Conservation (phyloP, 208 protist genomes). For the Crithidia expoeki region DNA sequence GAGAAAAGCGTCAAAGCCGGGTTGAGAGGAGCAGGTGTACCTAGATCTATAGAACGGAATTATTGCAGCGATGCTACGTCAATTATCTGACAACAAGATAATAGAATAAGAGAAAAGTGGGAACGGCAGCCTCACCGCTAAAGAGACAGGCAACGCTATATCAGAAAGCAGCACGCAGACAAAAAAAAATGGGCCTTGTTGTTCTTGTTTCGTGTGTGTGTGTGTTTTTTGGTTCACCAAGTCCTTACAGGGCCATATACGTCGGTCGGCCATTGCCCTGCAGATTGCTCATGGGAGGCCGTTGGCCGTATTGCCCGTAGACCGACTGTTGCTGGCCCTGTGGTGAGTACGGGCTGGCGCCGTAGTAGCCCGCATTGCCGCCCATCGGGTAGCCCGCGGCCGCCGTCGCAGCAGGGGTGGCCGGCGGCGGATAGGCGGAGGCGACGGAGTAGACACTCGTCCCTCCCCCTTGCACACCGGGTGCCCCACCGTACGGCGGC, state of each 20-base stretch:
- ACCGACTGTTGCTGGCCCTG: constrained; percentile 6
- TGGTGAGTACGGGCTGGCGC: constrained; percentile 1
- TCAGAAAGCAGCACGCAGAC: too few species aligned
- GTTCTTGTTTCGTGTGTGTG: background rate
- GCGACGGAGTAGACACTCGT: background rate
- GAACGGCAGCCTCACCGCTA: too few species aligned
- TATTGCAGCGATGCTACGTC: too few species aligned
- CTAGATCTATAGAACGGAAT: too few species aligned
- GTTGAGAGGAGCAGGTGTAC: too few species aligned
- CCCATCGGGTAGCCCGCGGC: background rate
- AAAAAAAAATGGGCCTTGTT: too few species aligned
- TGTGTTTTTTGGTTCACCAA: background rate
- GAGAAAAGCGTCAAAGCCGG: too few species aligned
- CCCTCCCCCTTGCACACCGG: background rate
- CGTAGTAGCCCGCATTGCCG: constrained; percentile 5
- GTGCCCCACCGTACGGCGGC: constrained; percentile 2
- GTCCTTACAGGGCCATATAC: constrained; percentile 1
- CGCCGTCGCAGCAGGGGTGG: background rate
- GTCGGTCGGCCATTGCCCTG: background rate
- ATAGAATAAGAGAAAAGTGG: too few species aligned
- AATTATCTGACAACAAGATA: too few species aligned
- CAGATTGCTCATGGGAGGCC: background rate
- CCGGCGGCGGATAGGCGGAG: background rate
- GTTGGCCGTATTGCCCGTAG: constrained; percentile 9
- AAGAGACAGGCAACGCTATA: too few species aligned